Evolutionary conservation across 306 rosid genomes (phyloP).

Genomic region (Geum urbanum): DNA sequence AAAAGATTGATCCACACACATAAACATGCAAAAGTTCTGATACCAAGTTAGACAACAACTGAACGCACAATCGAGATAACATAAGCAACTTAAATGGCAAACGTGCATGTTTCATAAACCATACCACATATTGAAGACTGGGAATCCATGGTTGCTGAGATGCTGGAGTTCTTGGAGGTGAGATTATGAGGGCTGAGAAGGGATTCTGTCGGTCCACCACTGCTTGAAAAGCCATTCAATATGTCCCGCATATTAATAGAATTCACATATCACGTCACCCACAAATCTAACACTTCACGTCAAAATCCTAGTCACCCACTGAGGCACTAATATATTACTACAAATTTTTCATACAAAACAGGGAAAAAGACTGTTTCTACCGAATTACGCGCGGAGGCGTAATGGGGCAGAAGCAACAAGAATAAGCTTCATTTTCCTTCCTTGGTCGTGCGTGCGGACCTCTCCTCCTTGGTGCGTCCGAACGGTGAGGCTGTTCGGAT

Average conservation of each 20-base stretch:
- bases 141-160: conserved; percentile 63
- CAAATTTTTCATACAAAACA: neutral
- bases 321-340: neutral
- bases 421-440: too few species aligned
- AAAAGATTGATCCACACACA: neutral
- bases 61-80: neutral
- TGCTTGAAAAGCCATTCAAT: conserved; percentile 38
- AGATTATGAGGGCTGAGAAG: conserved; percentile 37
- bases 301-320: neutral
- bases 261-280: too few species aligned
- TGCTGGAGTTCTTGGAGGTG: conserved; percentile 50
- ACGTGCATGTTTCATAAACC: neutral
- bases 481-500: too few species aligned
- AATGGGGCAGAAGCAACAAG: too few species aligned
- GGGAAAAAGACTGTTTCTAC: too few species aligned
- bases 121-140: conserved; percentile 70
- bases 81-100: neutral
- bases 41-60: neutral
- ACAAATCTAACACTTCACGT: neutral
- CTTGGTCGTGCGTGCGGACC: too few species aligned
- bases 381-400: too few species aligned
- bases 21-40: too few species aligned
- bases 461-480: too few species aligned
- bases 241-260: conserved; percentile 48
- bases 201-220: conserved; percentile 38